Conservation (phyloP, 306 rosid species). For the Citrullus colocynthis region DNA sequence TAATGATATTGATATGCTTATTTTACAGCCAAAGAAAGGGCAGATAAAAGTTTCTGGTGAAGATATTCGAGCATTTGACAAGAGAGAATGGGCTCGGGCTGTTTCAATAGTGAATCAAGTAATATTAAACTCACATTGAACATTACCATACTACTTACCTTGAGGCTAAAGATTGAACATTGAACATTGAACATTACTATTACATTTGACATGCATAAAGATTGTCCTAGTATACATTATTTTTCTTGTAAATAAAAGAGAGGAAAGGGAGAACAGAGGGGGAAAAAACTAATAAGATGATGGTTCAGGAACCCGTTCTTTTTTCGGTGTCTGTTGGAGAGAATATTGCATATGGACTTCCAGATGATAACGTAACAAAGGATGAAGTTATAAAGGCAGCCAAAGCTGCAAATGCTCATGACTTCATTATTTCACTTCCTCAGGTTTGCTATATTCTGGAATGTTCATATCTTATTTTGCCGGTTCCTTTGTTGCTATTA, state of each 20-base stretch:
- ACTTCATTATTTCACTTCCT: constrained; percentile 84
- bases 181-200: too few species aligned
- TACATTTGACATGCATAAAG: too few species aligned
- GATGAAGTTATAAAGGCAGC: constrained; percentile 95
- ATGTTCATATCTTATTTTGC: constrained; percentile 1
- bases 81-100: constrained; percentile 85
- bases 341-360: constrained; percentile 97
- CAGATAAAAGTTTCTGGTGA: constrained; percentile 79
- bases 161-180: not conserved
- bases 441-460: constrained; percentile 36
- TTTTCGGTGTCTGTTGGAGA: constrained; percentile 94
- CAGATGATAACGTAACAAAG: constrained; percentile 71
- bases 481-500: not conserved
- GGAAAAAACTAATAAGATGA: not conserved
- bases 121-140: constrained; percentile 9
- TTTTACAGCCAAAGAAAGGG: constrained; percentile 68
- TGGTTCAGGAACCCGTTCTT: constrained; percentile 78
- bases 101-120: constrained; percentile 87
- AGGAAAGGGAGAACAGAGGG: not conserved
- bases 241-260: not conserved
- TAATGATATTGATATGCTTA: constrained; percentile 1
- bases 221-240: too few species aligned
- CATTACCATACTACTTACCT: not conserved
- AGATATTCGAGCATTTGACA: constrained; percentile 84
- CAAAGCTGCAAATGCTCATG: constrained; percentile 96